Base-by-base conservation (phyloP, 1,284 basidiomycete species). In the Inonotus obliquus region DNA sequence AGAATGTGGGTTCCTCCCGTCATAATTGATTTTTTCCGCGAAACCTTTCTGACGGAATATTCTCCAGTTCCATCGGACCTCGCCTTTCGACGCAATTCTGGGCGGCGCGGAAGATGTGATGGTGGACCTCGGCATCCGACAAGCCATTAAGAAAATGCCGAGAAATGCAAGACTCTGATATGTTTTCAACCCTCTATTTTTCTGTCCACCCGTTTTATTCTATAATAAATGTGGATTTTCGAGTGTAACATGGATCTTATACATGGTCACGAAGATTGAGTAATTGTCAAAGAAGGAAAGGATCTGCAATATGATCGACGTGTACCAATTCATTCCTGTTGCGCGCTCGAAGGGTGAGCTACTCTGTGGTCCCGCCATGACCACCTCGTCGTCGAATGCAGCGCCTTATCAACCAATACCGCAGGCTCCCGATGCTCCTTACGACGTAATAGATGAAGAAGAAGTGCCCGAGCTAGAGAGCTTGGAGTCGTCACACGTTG, bases 101-200 rank as follows among this genome's bases (percentile, higher is more conserved):
- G 85, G 82, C 51, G 85, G 85, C 17, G 82, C 83, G 11, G 85
- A 87, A 68, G 85, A 87, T 67, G 85, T 87, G 0, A 65, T 87
- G 21, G 83, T 81, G 6, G 85, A 87, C 65, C 74, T 87, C 25
- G 85, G 85, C 39, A 84, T 87, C 44, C 77, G 85, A n/a, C 85
- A 87, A 67, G 85, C 84, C 2, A 75, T 87, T 68, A 85, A 81
- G 70, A 85, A 82, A 73, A 86, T 87, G 79, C 85, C 85, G 2
- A 75, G 74, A 44, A 73, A 76, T 59, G 79, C 77, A 10, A 75
- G 81, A 55, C 68, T 86, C 54, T 86, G 63, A 63, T 57, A 21
- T 27, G 23, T 48, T 44, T n/a, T 32, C 11, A 4, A 23, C 23
- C 4, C 14, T 19, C 23, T 37, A 21, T 44, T 19, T 25, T 57